Evolutionary conservation across 176 grass and related monocot species (phyloP), one percentile per base, ranked within the genome.

Genomic region (Avena insularis): DNA sequence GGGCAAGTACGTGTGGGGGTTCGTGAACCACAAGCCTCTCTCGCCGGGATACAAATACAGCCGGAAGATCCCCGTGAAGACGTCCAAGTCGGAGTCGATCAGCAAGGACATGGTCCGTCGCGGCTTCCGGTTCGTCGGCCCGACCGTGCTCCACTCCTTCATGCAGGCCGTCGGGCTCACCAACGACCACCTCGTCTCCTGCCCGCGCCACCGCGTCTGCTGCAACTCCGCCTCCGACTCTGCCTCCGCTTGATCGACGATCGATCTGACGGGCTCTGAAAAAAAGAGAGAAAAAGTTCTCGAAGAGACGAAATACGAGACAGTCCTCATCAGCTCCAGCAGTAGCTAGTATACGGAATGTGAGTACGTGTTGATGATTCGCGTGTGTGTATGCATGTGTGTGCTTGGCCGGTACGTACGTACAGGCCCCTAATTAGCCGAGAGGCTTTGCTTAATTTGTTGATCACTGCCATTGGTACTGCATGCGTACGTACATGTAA

Each of bases 21-120:
- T 98, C 88, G 90, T 98, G 62, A 96, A 96, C 92, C 79, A 90
- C 80, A 98, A 94, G 60, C 72, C 97, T 11, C 89, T 98, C 51
- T 91, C 88, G 20, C 89, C 97, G 27, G 82, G 88, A 14, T 96
- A 98, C 92, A 98, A 88, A 78, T 91, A 87, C 82, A 90, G 92
- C 87, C 87, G 93, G 84, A 98, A 98, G 87, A 98, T 98, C 75
- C 97, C 97, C 0, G 93, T 92, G 60, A 98, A 98, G 90, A 96
- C 93, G 69, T 98, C 97, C 79, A 98, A 98, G 83, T 98, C 97
- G 45, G 97, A 98, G 90, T 88, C 79, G 51, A 96, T 98, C 87
- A 98, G 96, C 96, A 98, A 96, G 78, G 96, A 98, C 82, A 92
- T 98, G 96, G 92, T 98, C 14, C 93, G 96, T 15, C 93, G 96